Conservation (phyloP, 495 filamentous ascomycete species). For the Entonaema liquescens region DNA sequence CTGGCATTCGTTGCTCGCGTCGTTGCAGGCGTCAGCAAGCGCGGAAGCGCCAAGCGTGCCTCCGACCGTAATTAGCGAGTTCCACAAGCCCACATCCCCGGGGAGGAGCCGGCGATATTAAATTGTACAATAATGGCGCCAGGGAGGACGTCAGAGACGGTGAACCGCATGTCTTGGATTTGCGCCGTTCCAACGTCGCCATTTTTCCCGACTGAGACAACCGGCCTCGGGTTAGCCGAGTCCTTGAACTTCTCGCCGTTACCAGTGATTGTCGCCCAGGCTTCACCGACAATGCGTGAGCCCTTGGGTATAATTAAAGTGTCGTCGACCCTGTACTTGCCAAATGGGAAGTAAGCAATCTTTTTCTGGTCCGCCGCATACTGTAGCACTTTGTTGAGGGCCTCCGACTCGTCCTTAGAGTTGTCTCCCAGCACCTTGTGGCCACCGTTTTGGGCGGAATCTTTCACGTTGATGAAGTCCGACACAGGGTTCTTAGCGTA, state of each 20-base stretch:
- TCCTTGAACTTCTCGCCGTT: slow-evolving; percentile 63
- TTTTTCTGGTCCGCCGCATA: slow-evolving; percentile 48
- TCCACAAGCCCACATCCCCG: slow-evolving; percentile 70
- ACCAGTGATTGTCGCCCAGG: slow-evolving; percentile 58
- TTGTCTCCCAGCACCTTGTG: slow-evolving; percentile 49
- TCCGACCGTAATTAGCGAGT: slow-evolving; percentile 67
- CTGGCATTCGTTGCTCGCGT: slow-evolving; percentile 53
- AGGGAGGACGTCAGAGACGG: slow-evolving; percentile 54
- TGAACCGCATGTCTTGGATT: slow-evolving; percentile 66
- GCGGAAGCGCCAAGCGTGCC: slow-evolving; percentile 60
- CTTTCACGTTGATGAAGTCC: slow-evolving; percentile 57
- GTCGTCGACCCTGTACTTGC: slow-evolving; percentile 58
- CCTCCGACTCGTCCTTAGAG: slow-evolving; percentile 49
- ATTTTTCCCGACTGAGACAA: slow-evolving; percentile 65
- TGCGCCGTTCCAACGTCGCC: slow-evolving; percentile 66
- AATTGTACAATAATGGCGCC: slow-evolving; percentile 63
- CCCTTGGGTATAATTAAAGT: slow-evolving; percentile 65
- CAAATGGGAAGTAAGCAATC: slow-evolving; percentile 59
- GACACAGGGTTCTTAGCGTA: slow-evolving; percentile 47
- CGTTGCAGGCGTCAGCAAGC: slow-evolving; percentile 52
- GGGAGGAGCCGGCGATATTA: slow-evolving; percentile 65
- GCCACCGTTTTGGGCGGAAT: slow-evolving; percentile 53
- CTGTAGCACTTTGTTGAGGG: slow-evolving; percentile 51
- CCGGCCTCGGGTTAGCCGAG: slow-evolving; percentile 57
- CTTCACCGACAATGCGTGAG: slow-evolving; percentile 59